Percentiles rank a stretch among this genome's conserved stretches.
These are phyloP conservation scores for Aspergillus conjunctus DNA, from an alignment of 495 filamentous ascomycete genomes.

Conservation along the genomic window DNA sequence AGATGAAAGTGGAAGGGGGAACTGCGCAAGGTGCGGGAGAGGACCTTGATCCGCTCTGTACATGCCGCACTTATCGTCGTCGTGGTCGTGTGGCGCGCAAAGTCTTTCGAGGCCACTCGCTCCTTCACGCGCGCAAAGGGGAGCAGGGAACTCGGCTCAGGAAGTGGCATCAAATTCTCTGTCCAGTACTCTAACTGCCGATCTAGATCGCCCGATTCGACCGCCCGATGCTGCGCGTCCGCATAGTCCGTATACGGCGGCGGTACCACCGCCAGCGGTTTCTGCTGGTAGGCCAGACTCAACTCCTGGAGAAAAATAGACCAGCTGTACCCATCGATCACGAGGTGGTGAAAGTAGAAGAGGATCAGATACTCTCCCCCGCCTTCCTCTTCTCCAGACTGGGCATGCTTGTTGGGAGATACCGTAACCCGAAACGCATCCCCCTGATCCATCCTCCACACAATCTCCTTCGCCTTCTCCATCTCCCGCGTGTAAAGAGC, in stretches of 20 bases:
- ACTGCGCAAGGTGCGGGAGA: conserved; percentile 1
- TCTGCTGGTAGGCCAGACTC: not conserved
- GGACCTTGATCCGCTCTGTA: not conserved
- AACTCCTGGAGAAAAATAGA: conserved; percentile 3
- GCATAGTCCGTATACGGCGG: conserved; percentile 15
- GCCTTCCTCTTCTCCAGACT: too few relatives aligned
- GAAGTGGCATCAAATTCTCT: not conserved
- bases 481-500: not conserved
- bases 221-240: not conserved
- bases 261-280: not conserved
- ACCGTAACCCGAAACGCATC: conserved; percentile 9
- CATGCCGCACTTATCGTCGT: not conserved
- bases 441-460: conserved; percentile 3
- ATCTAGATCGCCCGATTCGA: not conserved
- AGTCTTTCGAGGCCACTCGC: not conserved
- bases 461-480: not conserved
- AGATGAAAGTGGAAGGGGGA: conserved; percentile 18
- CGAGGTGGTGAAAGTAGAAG: conserved; percentile 13
- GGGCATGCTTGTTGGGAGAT: conserved; percentile 7
- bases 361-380: too few relatives aligned
- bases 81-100: not conserved
- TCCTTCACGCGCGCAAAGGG: not conserved
- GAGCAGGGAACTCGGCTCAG: conserved; percentile 6
- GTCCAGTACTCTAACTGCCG: conserved; percentile 8
- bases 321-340: conserved; percentile 15